Evolutionary conservation across 352 stramenopile genomes (phyloP), one percentile per base, ranked within the genome.

Genomic region (Pythium dissotocum): DNA sequence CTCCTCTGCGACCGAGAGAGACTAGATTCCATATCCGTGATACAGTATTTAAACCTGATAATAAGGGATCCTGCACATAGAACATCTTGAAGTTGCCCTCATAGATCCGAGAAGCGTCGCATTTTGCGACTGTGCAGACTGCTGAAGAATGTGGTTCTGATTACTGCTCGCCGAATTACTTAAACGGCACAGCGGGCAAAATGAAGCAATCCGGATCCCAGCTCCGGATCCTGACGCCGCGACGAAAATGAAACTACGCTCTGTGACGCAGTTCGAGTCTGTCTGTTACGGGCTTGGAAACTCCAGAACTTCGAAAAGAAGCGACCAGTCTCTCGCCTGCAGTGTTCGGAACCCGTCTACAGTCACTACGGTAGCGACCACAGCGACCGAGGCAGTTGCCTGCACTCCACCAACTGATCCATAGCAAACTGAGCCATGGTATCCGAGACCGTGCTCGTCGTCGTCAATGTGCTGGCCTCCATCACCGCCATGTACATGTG

Each of bases 401-500:
- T 14, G 6, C 36, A 44, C 12, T 44, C 36, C 36, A 44, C 36
- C 36, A 44, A 16, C 36, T 12, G 26, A 16, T 10, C 42, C n/a
- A 51, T 16, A 28, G 4, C 16, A 4, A 24, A 51, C 16, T 8
- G 4, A 46, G 24, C 18, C 40, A 71, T 71, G 62, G 61, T 36
- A 13, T 64, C 63, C 35, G 36, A 66, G n/a, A 52, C 69, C 18
- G 35, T 70, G 7, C 35, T 77, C 24, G 33, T 72, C 16, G 59
- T 76, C 8, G 69, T 83, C 46, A 75, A 78, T n/a, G 52, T 83
- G 13, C 42, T 81, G 12, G 71, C 77, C 21, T 83, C 77, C 12
- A 54, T 67, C 33, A 78, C 74, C 6, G 70, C 77, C 4, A 46
- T 80, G 21, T 77, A 79, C 56, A 86, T 86, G 78, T 81, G 64